A percentile compares a stretch with the other conserved stretches of the same genome.
phyloP scores from a whole-genome alignment of 2,329 filamentous ascomycete genomes.

The Blastomyces emzantsi region DNA sequence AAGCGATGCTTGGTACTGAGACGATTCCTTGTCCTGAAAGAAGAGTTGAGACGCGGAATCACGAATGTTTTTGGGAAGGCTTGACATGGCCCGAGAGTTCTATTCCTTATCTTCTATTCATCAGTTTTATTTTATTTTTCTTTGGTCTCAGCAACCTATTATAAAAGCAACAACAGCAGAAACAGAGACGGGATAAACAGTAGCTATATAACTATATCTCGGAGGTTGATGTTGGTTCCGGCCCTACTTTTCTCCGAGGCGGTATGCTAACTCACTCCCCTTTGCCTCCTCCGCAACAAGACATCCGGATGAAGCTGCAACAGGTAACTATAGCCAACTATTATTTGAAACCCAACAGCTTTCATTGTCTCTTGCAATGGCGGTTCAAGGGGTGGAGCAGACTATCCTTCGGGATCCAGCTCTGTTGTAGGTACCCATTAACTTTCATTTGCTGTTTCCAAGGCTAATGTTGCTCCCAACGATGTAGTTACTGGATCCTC shows the following conservation, averaged over 20 bases:
- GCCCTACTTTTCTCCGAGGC: too few relatives aligned
- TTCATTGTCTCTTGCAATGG: slow-evolving; percentile 50
- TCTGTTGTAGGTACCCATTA: slow-evolving; percentile 63
- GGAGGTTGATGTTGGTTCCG: too few relatives aligned
- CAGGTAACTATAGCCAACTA: too few relatives aligned
- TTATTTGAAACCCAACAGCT: background rate
- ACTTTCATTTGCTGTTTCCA: background rate
- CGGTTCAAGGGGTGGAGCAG: slow-evolving; percentile 68
- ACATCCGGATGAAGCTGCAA: too few relatives aligned
- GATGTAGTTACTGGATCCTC: slow-evolving; percentile 88
- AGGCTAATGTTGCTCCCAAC: slow-evolving; percentile 7
- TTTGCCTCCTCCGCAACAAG: too few relatives aligned
- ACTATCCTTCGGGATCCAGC: slow-evolving; percentile 98
- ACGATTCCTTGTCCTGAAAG: slow-evolving; percentile 15
- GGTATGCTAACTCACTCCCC: too few relatives aligned
- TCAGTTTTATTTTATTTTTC: too few relatives aligned
- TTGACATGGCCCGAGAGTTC: background rate
- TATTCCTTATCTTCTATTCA: too few relatives aligned
- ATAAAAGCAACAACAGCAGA: too few relatives aligned
- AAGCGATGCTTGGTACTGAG: slow-evolving; percentile 15
- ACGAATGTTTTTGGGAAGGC: slow-evolving; percentile 15
- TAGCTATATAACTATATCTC: too few relatives aligned
- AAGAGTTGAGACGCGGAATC: slow-evolving; percentile 17
- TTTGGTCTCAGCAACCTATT: too few relatives aligned
- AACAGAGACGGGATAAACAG: too few relatives aligned